Conservation (phyloP, 73 alveolate genomes). For the Paramecium biaurelia region DNA sequence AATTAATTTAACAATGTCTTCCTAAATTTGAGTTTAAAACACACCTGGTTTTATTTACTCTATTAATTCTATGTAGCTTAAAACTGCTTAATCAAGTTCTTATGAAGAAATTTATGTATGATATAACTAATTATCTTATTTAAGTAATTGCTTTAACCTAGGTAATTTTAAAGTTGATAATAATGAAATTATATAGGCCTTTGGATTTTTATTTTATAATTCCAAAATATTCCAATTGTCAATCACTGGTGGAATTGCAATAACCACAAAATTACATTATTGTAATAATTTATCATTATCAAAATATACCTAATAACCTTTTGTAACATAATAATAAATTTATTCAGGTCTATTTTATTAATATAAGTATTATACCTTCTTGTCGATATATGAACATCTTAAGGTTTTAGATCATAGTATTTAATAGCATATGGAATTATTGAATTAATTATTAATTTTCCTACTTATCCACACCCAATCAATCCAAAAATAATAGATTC, state of each 20-base stretch:
- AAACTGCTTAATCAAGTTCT: background rate
- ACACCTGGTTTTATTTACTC: background rate
- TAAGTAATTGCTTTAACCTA: background rate
- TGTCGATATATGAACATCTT: constrained; percentile 22
- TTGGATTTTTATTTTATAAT: background rate
- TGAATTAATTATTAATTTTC: constrained; percentile 7
- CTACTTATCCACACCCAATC: background rate
- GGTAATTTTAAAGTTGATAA: background rate
- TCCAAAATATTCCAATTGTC: constrained; percentile 46
- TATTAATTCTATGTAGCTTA: background rate
- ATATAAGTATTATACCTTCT: background rate
- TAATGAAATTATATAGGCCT: background rate
- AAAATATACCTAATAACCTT: constrained; percentile 9
- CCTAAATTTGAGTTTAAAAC: constrained; percentile 17
- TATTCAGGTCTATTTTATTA: constrained; percentile 15
- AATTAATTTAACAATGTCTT: constrained; percentile 26
- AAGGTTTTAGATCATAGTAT: background rate
- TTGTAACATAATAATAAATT: background rate
- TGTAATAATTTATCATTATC: constrained; percentile 6
- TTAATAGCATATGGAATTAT: background rate
- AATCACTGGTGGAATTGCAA: constrained; percentile 12
- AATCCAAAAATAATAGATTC: background rate
- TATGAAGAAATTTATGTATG: background rate
- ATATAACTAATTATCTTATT: background rate
- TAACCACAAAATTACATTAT: background rate